Evolutionary conservation across 2,329 filamentous ascomycete genomes (phyloP).

Genomic region (Pseudogymnoascus sp.): DNA sequence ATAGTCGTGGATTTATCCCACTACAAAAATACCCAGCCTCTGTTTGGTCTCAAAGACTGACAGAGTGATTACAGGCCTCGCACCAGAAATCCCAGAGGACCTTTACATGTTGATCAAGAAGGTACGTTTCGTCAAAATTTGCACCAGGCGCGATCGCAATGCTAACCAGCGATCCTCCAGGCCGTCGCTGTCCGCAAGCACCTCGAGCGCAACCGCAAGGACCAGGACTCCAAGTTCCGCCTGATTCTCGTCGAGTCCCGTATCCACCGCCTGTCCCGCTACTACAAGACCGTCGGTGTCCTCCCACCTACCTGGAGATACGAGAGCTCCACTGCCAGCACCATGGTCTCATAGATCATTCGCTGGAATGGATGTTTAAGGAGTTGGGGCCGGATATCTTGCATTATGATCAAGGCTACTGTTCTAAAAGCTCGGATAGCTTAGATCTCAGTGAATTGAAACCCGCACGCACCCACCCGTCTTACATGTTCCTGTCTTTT

Average conservation of each 20-base stretch:
- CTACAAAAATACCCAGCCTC: constrained; percentile 53
- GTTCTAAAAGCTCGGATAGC: constrained; percentile 8
- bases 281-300: constrained; percentile 95
- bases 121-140: constrained; percentile 44
- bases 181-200: constrained; percentile 99
- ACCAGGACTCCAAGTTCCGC: constrained; percentile 99
- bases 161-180: constrained; percentile 36
- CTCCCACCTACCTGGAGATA: constrained; percentile 95
- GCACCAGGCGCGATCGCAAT: constrained; percentile 18
- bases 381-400: constrained; percentile 26
- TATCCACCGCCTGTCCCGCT: constrained; percentile 98
- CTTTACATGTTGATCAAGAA: constrained; percentile 99
- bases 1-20: constrained; percentile 12
- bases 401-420: constrained; percentile 19
- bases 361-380: constrained; percentile 19
- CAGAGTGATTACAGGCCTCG: constrained; percentile 95
- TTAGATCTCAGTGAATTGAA: constrained; percentile 10
- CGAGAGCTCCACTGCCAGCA: constrained; percentile 94
- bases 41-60: constrained; percentile 80
- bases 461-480: constrained; percentile 7
- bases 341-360: constrained; percentile 73
- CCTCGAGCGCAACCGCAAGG: constrained; percentile 99
- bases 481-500: background rate
- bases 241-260: constrained; percentile 99
- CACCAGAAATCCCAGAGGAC: constrained; percentile 97